Conservation (phyloP, 73 alveolate species). For the Paramecium tetraurelia region DNA sequence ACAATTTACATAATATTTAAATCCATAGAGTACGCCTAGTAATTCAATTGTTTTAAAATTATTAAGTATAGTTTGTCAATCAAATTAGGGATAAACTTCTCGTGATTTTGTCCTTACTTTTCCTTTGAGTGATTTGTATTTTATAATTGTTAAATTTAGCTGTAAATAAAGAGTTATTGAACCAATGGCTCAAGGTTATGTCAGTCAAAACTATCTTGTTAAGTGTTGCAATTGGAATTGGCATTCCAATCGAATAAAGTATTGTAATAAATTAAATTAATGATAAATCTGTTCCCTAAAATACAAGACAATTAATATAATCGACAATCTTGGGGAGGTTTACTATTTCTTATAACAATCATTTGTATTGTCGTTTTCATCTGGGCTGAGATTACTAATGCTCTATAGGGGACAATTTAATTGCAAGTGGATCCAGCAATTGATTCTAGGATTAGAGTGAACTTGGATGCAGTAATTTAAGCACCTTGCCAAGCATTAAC, state of each 20-base stretch:
- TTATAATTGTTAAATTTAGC: not conserved
- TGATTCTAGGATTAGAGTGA: slow-evolving; percentile 8
- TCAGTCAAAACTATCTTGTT: not conserved
- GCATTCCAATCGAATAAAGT: not conserved
- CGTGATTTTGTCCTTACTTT: not conserved
- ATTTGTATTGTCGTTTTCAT: not conserved
- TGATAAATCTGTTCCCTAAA: slow-evolving; percentile 42
- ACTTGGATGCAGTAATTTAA: not conserved
- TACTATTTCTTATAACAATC: not conserved
- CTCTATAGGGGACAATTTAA: not conserved
- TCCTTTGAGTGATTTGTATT: not conserved
- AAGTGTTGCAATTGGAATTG: not conserved
- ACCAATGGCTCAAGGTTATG: not conserved
- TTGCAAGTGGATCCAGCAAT: not conserved
- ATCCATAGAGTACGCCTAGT: not conserved
- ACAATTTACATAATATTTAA: not conserved
- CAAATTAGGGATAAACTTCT: not conserved
- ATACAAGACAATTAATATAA: not conserved
- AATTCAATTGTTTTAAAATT: not conserved
- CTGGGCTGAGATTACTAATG: not conserved
- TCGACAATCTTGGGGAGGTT: not conserved
- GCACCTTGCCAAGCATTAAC: slow-evolving; percentile 20
- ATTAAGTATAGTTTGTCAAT: not conserved
- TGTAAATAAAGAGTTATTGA: not conserved
- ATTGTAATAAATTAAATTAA: not conserved